These are phyloP conservation scores for Debaryomyces udenii DNA, from an alignment of 1,139 yeast species.

Conservation along the genomic window DNA sequence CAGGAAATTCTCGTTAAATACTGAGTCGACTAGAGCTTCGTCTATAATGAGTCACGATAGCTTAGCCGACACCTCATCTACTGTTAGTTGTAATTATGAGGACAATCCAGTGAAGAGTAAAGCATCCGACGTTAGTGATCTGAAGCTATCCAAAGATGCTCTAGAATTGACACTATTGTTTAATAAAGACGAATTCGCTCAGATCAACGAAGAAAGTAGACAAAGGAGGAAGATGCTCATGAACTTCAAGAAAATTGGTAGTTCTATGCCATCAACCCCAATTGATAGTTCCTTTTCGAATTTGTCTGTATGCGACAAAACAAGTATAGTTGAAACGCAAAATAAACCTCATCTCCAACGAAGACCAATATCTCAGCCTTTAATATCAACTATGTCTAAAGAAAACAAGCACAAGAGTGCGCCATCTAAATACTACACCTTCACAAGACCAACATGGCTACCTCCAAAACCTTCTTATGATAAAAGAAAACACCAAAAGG, in stretches of 20 bases:
- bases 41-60: slow-evolving; percentile 40
- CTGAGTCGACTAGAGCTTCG: slow-evolving; percentile 47
- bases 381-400: slow-evolving; percentile 10
- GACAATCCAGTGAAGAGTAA: neutral
- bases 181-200: slow-evolving; percentile 36
- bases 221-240: slow-evolving; percentile 36
- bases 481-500: slow-evolving; percentile 55
- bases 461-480: slow-evolving; percentile 68
- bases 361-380: slow-evolving; percentile 15
- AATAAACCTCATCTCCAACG: slow-evolving; percentile 4
- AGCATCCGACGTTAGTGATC: slow-evolving; percentile 21
- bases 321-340: neutral
- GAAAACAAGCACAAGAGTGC: slow-evolving; percentile 4
- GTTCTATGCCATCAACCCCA: slow-evolving; percentile 9
- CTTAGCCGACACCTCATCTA: slow-evolving; percentile 21
- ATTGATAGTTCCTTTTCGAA: slow-evolving; percentile 3
- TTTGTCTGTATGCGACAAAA: neutral
- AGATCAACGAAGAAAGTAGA: slow-evolving; percentile 44
- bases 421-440: slow-evolving; percentile 35
- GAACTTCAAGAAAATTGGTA: slow-evolving; percentile 24
- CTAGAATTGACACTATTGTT: slow-evolving; percentile 48
- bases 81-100: slow-evolving; percentile 9
- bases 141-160: slow-evolving; percentile 47
- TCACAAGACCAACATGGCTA: slow-evolving; percentile 65
- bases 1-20: slow-evolving; percentile 25